These are phyloP conservation scores for Benincasa hispida DNA, from an alignment of 306 rosid genomes.

Conservation along the genomic window DNA sequence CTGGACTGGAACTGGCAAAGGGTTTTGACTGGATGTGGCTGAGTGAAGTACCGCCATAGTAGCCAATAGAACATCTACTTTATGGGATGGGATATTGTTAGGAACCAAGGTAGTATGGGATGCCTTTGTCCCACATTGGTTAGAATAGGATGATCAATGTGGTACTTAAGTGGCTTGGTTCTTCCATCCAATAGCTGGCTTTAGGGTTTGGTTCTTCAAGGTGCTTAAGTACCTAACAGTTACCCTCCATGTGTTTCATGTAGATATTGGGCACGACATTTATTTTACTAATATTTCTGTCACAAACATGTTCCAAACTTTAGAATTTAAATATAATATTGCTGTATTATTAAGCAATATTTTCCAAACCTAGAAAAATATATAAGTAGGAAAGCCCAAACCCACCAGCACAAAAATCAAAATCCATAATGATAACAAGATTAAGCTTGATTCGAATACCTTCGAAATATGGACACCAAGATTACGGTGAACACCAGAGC, in stretches of 20 bases:
- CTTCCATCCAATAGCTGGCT: too few relatives aligned
- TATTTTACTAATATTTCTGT: neutral
- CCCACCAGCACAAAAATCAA: neutral
- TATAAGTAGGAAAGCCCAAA: neutral
- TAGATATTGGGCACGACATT: neutral
- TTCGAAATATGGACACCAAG: conserved; percentile 97
- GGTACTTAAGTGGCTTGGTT: too few relatives aligned
- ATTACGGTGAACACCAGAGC: conserved; percentile 95
- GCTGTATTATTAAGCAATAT: neutral
- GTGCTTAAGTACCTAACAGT: too few relatives aligned
- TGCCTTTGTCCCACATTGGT: too few relatives aligned
- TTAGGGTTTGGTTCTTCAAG: too few relatives aligned
- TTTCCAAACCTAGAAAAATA: neutral
- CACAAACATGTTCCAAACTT: neutral
- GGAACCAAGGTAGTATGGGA: too few relatives aligned
- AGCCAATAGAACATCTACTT: too few relatives aligned
- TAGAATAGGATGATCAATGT: too few relatives aligned
- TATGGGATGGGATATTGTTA: too few relatives aligned
- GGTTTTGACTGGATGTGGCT: too few relatives aligned
- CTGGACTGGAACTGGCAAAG: too few relatives aligned
- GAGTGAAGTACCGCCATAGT: too few relatives aligned
- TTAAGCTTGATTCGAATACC: conserved; percentile 30
- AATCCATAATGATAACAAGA: conserved; percentile 3
- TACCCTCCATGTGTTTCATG: neutral
- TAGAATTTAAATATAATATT: neutral